Conservation (phyloP, 139 green algal genomes). For the Diplosphaera chodatii region DNA sequence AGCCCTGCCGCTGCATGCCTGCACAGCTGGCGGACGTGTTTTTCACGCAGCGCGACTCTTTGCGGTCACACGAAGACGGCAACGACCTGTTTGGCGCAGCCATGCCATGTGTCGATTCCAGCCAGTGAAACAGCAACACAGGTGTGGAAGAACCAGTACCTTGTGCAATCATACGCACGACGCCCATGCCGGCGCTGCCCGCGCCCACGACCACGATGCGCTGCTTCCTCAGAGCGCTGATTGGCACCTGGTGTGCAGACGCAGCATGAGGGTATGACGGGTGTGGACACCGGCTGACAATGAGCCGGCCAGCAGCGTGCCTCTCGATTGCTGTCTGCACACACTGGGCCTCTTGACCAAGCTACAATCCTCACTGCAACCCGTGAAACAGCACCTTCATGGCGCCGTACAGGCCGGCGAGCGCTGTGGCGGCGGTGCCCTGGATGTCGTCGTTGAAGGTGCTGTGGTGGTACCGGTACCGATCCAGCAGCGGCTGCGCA, state of each 20-base stretch:
- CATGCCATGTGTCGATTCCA: no score
- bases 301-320: no score
- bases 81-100: no score
- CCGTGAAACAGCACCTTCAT: conserved; percentile 15
- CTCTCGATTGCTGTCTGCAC: no score
- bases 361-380: conserved; percentile 2
- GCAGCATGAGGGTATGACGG: conserved; percentile 1
- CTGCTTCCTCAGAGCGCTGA: conserved; percentile 48
- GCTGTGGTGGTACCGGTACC: conserved; percentile 52
- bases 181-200: conserved; percentile 63
- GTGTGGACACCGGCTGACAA: no score
- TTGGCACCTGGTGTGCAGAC: no score
- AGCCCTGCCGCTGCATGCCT: conserved; percentile 16
- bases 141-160: not conserved
- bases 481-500: conserved; percentile 50
- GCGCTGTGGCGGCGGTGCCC: conserved; percentile 52
- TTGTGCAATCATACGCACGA: conserved; percentile 49
- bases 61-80: no score
- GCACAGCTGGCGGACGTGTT: no score
- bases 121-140: no score
- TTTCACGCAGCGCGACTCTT: no score
- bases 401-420: conserved; percentile 60
- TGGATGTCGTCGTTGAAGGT: conserved; percentile 80
- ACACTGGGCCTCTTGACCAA: no score
- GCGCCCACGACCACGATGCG: conserved; percentile 56